phyloP scores from a whole-genome alignment of 73 alveolate genomes.

The Tetrahymena malaccensis region DNA sequence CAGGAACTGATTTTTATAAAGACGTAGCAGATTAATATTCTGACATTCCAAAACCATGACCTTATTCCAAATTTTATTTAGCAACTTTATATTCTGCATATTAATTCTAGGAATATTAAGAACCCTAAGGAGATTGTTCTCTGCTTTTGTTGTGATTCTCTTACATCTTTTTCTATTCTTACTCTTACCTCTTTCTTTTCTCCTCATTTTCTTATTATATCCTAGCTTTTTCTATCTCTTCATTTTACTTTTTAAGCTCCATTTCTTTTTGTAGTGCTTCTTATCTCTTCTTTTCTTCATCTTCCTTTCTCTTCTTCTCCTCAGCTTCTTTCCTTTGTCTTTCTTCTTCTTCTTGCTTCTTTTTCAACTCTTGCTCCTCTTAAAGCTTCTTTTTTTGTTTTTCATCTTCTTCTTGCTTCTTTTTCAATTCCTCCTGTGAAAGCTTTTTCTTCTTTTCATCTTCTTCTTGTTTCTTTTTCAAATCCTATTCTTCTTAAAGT shows the following conservation, averaged over 20 bases:
- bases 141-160: neutral
- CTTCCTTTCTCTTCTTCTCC: neutral
- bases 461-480: neutral
- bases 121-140: neutral
- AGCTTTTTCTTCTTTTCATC: neutral
- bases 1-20: neutral
- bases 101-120: neutral
- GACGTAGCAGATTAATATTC: neutral
- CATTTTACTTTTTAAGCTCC: neutral
- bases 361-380: slow-evolving; percentile 20
- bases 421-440: neutral
- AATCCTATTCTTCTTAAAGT: neutral
- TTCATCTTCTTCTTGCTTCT: neutral
- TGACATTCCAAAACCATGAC: neutral
- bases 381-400: neutral
- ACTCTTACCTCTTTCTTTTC: neutral
- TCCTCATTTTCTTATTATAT: too few relatives aligned
- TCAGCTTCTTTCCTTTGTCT: neutral
- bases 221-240: neutral
- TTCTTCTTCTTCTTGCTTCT: slow-evolving; percentile 33
- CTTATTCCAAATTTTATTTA: neutral
- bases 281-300: neutral
- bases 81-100: neutral
- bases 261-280: neutral
- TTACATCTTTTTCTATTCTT: neutral